These are phyloP conservation scores for Striga hermonthica DNA, from an alignment of 305 asterid genomes.

Conservation along the genomic window DNA sequence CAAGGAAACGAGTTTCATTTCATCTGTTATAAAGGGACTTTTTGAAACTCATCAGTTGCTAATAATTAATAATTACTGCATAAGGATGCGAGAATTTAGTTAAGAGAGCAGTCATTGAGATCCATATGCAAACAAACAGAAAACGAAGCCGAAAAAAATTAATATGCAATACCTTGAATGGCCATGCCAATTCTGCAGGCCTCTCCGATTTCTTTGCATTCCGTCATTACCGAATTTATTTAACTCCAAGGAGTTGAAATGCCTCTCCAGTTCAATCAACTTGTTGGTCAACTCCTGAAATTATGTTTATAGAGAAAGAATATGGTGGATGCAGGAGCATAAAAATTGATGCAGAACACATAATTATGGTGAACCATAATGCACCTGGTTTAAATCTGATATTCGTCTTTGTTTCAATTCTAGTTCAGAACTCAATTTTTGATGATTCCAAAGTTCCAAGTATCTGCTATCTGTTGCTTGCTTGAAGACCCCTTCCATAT, in stretches of 20 bases:
- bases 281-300: constrained; percentile 70
- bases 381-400: constrained; percentile 68
- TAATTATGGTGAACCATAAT: constrained; percentile 27
- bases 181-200: constrained; percentile 46
- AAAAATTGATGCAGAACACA: constrained; percentile 18
- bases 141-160: constrained; percentile 12
- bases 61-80: constrained; percentile 21
- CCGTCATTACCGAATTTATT: constrained; percentile 62
- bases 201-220: constrained; percentile 44
- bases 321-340: constrained; percentile 27
- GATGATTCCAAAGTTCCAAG: constrained; percentile 91
- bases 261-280: constrained; percentile 88
- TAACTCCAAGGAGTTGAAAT: constrained; percentile 79
- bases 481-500: constrained; percentile 77
- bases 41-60: constrained; percentile 15
- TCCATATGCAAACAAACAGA: constrained; percentile 8
- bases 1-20: constrained; percentile 33
- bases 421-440: constrained; percentile 79
- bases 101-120: constrained; percentile 12
- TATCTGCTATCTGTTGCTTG: constrained; percentile 81
- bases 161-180: constrained; percentile 62
- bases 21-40: constrained; percentile 11
- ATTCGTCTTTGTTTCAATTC: constrained; percentile 70
- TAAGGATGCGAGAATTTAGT: constrained; percentile 1
- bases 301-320: constrained; percentile 20